Evolutionary conservation across 306 rosid species (phyloP), one percentile per base, ranked within the genome.

Genomic region (Quercus wislizeni): DNA sequence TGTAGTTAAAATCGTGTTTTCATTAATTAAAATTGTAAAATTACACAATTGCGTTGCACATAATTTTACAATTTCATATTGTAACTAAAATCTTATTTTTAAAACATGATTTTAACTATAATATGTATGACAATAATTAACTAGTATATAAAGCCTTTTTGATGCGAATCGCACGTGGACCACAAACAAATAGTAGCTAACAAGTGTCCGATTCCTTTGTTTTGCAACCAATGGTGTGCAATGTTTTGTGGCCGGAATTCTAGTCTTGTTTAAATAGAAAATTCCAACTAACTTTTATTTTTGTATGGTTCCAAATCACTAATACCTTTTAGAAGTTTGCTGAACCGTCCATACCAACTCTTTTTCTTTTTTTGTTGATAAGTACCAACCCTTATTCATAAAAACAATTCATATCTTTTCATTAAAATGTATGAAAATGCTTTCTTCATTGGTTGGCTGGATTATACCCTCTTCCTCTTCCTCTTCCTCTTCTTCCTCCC

Each of bases 401-500:
- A 59, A 31, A 59, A 33, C 49, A 67, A 35, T 6, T 33, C 72
- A 14, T 35, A 3, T 33, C 38, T 49, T 23, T 68, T 35, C 25
- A 38, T 35, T 35, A 13, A 19, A 9, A 68, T 35, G 25, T 7
- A n/a, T 49, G 23, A 68, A 35, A 67, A 68, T 68, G 72, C 25
- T 68, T 31, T 68, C 72, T 35, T 68, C 72, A 35, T 68, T 68
- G 4, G 52, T 68, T 4, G 72, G 51, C 72, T 68, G 72, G 72
- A 68, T 68, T n/a, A 9, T 28, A 15, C 61, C 31, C 41, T n/a
- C 55, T 20, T 63, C 70, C 38, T 14, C 76, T 21, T 52, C 49
- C 4, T 8, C 74, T 13, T 35, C 18, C 5, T 49, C 43, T 52
- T 28, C 75, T 28, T 84, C 87, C 70, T 81, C 83, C 15, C 78